These are phyloP conservation scores for Scutellaria galericulata DNA, from an alignment of 257 asterid genomes.

Conservation along the genomic window DNA sequence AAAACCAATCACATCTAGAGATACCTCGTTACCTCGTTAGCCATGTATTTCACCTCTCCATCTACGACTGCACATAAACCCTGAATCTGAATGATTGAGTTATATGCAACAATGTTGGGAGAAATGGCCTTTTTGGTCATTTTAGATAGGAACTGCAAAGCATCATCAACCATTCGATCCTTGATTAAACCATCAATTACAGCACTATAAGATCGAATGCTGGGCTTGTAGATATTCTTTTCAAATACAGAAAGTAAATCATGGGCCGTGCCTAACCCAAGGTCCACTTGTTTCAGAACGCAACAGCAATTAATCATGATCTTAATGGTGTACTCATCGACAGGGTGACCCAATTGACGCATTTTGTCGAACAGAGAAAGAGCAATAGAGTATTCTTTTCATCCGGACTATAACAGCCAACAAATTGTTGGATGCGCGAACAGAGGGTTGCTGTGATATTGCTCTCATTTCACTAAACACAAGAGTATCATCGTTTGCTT, in stretches of 20 bases:
- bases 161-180: not conserved
- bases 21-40: not conserved
- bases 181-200: slow-evolving; percentile 26
- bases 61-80: not conserved
- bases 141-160: not conserved
- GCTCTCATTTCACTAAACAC: slow-evolving; percentile 35
- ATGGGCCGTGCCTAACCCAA: not conserved
- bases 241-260: slow-evolving; percentile 9
- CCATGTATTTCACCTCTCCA: slow-evolving; percentile 6
- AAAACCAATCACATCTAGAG: not conserved
- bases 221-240: not conserved
- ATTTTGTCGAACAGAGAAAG: slow-evolving; percentile 38
- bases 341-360: slow-evolving; percentile 26
- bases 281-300: too few relatives aligned
- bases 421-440: slow-evolving; percentile 32
- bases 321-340: not conserved
- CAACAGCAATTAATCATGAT: too few relatives aligned
- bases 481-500: slow-evolving; percentile 32
- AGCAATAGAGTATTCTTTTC: slow-evolving; percentile 33
- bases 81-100: not conserved
- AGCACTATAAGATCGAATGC: not conserved
- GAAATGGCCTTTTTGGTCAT: not conserved
- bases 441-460: slow-evolving; percentile 39
- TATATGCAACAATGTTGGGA: slow-evolving; percentile 7
- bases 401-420: slow-evolving; percentile 22